Evolutionary conservation across 2,329 filamentous ascomycete genomes (phyloP).

Genomic region (Apiospora koreana): DNA sequence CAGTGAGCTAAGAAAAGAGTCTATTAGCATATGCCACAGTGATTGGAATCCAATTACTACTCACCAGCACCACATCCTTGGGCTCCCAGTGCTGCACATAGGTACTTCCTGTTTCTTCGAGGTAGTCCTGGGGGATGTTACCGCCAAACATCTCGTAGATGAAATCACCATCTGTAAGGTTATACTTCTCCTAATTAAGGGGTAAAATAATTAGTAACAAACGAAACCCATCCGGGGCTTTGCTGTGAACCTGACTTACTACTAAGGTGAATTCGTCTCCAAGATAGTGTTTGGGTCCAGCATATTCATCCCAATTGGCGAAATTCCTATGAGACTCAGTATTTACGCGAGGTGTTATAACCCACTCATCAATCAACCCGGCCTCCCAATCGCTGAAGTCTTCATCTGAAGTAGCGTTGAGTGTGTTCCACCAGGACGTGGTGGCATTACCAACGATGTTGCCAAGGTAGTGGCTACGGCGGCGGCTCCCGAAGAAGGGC

Average conservation of each 20-base stretch:
- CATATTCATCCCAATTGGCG: constrained; percentile 24
- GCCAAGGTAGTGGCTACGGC: constrained; percentile 20
- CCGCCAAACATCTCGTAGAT: constrained; percentile 15
- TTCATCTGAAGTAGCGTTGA: constrained; percentile 10
- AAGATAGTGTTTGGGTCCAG: constrained; percentile 13
- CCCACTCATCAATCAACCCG: constrained; percentile 23
- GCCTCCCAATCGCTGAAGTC: constrained; percentile 6
- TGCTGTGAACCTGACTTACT: constrained; percentile 14
- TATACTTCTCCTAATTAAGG: constrained; percentile 17
- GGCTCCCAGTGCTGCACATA: constrained; percentile 13
- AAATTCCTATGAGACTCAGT: constrained; percentile 24
- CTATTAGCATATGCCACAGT: not conserved
- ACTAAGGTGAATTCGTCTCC: constrained; percentile 21
- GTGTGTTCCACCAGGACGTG: constrained; percentile 15
- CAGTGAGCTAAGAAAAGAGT: constrained; percentile 21
- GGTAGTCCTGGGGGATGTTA: constrained; percentile 16
- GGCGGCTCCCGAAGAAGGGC: constrained; percentile 22
- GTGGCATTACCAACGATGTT: constrained; percentile 20
- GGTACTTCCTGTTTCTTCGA: constrained; percentile 11
- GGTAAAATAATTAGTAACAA: too few relatives aligned
- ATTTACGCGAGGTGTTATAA: constrained; percentile 22
- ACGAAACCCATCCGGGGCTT: too few relatives aligned
- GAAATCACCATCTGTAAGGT: constrained; percentile 19
- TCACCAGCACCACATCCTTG: constrained; percentile 22
- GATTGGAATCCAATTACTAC: not conserved